Evolutionary conservation across 441 rosid species (phyloP).

Genomic region (Bocquillonia castaneifolia): DNA sequence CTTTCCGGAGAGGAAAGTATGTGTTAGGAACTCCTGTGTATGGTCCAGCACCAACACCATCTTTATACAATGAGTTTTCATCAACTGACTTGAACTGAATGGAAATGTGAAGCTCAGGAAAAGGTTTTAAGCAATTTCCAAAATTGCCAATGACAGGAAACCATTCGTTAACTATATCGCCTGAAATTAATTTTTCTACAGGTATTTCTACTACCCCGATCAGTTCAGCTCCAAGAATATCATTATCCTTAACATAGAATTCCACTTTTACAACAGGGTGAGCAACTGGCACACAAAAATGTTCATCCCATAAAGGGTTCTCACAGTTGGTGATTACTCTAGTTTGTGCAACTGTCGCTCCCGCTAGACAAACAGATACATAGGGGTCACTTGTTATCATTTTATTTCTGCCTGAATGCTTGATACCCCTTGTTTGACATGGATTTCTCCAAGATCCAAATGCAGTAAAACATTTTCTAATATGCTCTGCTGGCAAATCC

Average conservation of each 20-base stretch:
- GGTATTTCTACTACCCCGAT: constrained; percentile 59
- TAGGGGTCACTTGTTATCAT: constrained; percentile 75
- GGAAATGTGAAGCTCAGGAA: constrained; percentile 49
- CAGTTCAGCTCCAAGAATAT: constrained; percentile 72
- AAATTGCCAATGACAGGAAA: constrained; percentile 33
- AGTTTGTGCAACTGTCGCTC: constrained; percentile 77
- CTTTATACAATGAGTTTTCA: constrained; percentile 38
- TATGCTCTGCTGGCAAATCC: constrained; percentile 60
- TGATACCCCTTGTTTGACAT: constrained; percentile 12
- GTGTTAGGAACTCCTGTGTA: constrained; percentile 59
- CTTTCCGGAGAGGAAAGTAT: constrained; percentile 63
- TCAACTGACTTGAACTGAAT: constrained; percentile 48
- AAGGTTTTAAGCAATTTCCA: constrained; percentile 35
- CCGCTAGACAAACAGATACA: constrained; percentile 60
- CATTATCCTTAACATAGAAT: constrained; percentile 79
- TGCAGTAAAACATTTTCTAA: constrained; percentile 47
- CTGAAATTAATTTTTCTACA: constrained; percentile 42
- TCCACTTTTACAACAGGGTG: constrained; percentile 56
- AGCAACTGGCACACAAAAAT: constrained; percentile 59
- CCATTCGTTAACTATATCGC: constrained; percentile 31
- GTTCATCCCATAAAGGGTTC: constrained; percentile 75
- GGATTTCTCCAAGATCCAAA: constrained; percentile 34
- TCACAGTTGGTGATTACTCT: constrained; percentile 64
- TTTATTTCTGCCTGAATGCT: constrained; percentile 35
- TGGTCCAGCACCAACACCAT: constrained; percentile 65